phyloP scores from a whole-genome alignment of 148 eudicot species.

The Amaranthus palmeri region DNA sequence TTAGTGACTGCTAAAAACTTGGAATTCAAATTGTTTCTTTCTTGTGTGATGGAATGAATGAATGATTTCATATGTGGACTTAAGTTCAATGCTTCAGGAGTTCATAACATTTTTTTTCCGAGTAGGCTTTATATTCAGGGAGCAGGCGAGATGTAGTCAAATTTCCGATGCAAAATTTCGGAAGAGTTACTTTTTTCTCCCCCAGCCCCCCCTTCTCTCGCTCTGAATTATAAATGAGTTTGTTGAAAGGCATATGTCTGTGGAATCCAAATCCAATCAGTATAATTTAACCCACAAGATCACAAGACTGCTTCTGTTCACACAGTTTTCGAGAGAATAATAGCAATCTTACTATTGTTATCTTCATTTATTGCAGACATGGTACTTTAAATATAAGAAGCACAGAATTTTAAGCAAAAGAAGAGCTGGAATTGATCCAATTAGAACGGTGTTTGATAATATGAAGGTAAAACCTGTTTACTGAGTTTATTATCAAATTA shows the following conservation, averaged over 20 bases:
- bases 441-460: constrained; percentile 70
- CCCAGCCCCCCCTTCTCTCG: no score
- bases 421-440: constrained; percentile 76
- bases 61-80: neutral
- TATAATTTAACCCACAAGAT: neutral
- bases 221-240: neutral
- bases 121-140: neutral
- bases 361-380: constrained; percentile 45
- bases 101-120: neutral
- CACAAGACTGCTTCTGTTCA: neutral
- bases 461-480: constrained; percentile 62
- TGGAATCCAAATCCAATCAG: neutral
- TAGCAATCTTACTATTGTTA: neutral
- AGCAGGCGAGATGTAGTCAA: neutral
- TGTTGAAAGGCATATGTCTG: neutral
- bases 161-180: constrained; percentile 2
- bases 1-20: neutral
- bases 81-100: neutral
- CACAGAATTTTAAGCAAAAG: constrained; percentile 38
- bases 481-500: constrained; percentile 9
- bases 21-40: neutral
- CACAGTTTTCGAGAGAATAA: neutral
- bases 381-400: constrained; percentile 38
- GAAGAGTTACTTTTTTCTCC: neutral
- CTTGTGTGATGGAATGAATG: neutral